phyloP scores from a whole-genome alignment of 805 yeast species.

The Candida broadrunensis region DNA sequence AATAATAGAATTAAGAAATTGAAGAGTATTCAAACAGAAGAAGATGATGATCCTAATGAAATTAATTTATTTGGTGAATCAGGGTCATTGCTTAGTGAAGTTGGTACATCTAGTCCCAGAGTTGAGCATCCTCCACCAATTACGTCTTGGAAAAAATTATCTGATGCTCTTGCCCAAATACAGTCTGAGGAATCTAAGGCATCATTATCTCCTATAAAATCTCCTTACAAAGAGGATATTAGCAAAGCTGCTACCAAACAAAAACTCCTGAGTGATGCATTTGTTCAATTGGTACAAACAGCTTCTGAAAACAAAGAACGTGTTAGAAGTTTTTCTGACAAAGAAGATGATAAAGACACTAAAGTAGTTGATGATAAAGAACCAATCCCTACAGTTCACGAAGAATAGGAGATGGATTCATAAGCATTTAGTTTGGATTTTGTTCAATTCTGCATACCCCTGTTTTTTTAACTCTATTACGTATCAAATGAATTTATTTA shows the following conservation, averaged over 20 bases:
- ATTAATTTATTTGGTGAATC: slow-evolving; percentile 39
- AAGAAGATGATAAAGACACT: background rate
- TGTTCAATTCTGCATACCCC: too few relatives aligned
- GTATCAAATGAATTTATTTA: too few relatives aligned
- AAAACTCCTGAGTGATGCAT: slow-evolving; percentile 48
- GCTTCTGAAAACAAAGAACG: slow-evolving; percentile 61
- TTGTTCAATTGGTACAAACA: slow-evolving; percentile 68
- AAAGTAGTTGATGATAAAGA: too few relatives aligned
- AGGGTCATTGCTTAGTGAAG: slow-evolving; percentile 15
- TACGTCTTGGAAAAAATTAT: slow-evolving; percentile 26
- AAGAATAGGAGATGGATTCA: too few relatives aligned
- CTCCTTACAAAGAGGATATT: slow-evolving; percentile 6
- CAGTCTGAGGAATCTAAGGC: slow-evolving; percentile 17
- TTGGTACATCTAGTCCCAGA: slow-evolving; percentile 1
- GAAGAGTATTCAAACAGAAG: slow-evolving; percentile 56
- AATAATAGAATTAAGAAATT: slow-evolving; percentile 75
- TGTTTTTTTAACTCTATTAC: too few relatives aligned
- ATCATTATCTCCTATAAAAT: slow-evolving; percentile 14
- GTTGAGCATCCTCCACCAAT: slow-evolving; percentile 13
- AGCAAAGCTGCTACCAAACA: slow-evolving; percentile 21
- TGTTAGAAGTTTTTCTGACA: slow-evolving; percentile 18
- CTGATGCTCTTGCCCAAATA: slow-evolving; percentile 19
- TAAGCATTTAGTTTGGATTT: too few relatives aligned
- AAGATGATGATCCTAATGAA: slow-evolving; percentile 52
- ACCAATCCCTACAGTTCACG: background rate